Base-by-base conservation (phyloP, 2,329 filamentous ascomycete species). In the Stachybotrys elegans region DNA sequence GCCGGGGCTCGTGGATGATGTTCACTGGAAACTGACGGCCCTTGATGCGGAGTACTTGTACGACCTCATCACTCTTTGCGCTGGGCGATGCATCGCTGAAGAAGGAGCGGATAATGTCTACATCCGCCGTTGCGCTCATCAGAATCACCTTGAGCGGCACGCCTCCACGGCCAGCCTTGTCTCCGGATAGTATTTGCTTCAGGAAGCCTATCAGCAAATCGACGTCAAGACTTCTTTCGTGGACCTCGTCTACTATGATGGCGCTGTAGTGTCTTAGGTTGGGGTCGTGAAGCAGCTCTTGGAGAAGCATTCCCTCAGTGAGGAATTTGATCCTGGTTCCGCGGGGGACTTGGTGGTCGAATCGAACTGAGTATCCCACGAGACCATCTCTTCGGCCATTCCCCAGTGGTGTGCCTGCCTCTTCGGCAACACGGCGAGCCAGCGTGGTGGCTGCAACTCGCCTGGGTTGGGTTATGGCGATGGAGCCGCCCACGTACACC, bases 101-200 rank as follows among this genome's bases (percentile, higher is more conserved):
- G 62, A 95, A 97, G 0, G 71, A 70, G 35, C 80, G 75, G 23
- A 97, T 81, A 44, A 78, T 81, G 48, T 92, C 84, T 46, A 95
- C 83, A 62, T 97, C 88, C 29, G 90, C 88, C 6, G 93, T 98
- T 40, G 93, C 93, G 74, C 91, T 96, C 93, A 98, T 98, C 59
- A 97, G 80, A 25, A 95, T 79, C 4, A 97, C 82, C 62, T 95
- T 97, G 44, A 98, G 69, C 1, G 86, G 83, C 22, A 85, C 70
- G 5, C 86, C 86, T 7, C 84, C 82, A 5, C 86, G 79, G 6
- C 82, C 82, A 36, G 78, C 72, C 29, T 79, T 76, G 44, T 82
- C 73, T 3, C 76, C 72, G 1, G 73, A 70, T 2, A 93, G 69
- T 38, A 97, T 78, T 48, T 86, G 84, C 58, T 88, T 88, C 49